A percentile compares a stretch with the other conserved stretches of the same genome.
phyloP scores from a whole-genome alignment of 257 asterid genomes.

The Jacaranda mimosifolia region DNA sequence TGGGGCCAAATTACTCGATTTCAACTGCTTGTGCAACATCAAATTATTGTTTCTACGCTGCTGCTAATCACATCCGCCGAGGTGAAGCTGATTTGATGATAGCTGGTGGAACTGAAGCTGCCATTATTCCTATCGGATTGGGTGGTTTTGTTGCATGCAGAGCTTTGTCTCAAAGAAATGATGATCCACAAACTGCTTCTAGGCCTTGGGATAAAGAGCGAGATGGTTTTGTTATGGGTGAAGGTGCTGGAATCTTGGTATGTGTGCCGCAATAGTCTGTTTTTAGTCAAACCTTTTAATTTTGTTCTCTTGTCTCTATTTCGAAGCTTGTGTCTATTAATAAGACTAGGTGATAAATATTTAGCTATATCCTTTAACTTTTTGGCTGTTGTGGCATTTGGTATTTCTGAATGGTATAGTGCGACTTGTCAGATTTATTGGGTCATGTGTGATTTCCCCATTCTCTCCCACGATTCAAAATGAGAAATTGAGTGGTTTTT shows the following conservation, averaged over 20 bases:
- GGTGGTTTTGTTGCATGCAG: conserved; percentile 98
- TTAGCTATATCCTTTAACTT: background rate
- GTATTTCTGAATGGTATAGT: no score
- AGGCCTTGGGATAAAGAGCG: conserved; percentile 93
- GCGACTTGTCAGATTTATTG: no score
- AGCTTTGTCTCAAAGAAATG: conserved; percentile 95
- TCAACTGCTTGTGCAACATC: conserved; percentile 99
- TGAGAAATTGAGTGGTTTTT: no score
- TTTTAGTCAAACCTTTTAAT: background rate
- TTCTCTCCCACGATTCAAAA: no score
- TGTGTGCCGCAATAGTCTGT: conserved; percentile 30
- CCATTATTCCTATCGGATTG: conserved; percentile 88
- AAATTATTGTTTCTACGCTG: conserved; percentile 92
- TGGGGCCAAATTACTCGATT: conserved; percentile 95
- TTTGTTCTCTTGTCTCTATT: background rate
- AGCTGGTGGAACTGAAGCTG: conserved; percentile 97
- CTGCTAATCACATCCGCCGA: conserved; percentile 94
- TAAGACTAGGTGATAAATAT: conserved; percentile 10
- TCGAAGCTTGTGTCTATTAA: background rate
- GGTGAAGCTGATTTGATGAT: conserved; percentile 98
- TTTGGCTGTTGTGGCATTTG: no score
- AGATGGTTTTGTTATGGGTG: conserved; percentile 96
- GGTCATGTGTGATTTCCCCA: no score
- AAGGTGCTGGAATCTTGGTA: conserved; percentile 95
- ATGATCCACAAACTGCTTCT: conserved; percentile 88